These are phyloP conservation scores for Syncephalastrum monosporum DNA, from an alignment of 371 early-diverging fungal species.

Conservation along the genomic window DNA sequence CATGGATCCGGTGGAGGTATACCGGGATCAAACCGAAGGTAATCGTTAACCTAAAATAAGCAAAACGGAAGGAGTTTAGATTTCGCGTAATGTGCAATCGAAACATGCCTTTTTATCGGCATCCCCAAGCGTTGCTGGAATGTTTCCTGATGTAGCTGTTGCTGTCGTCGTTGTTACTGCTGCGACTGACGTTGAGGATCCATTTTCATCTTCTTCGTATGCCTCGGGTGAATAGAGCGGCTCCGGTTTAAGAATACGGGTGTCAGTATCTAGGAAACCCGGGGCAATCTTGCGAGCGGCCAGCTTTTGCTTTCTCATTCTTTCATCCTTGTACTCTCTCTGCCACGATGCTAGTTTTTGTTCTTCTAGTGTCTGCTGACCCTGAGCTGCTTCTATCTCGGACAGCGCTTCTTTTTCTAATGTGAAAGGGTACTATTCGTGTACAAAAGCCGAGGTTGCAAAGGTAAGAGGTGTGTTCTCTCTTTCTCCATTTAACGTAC, in stretches of 20 bases:
- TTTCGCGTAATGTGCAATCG: background rate
- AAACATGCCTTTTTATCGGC: conserved; percentile 3
- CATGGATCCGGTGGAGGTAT: conserved; percentile 74
- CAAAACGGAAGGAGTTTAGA: too few species aligned
- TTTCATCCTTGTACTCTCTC: conserved; percentile 35
- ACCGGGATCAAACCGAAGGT: conserved; percentile 70
- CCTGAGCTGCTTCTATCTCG: conserved; percentile 24
- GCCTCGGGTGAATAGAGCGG: conserved; percentile 14
- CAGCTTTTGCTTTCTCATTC: conserved; percentile 38
- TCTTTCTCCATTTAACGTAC: conserved; percentile 1
- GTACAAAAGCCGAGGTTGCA: background rate
- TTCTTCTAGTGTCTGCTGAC: conserved; percentile 20
- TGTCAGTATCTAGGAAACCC: conserved; percentile 57
- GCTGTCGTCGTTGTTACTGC: background rate
- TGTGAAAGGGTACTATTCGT: conserved; percentile 28
- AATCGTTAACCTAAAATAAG: conserved; percentile 33
- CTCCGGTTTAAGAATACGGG: conserved; percentile 47
- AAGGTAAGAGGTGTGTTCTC: background rate
- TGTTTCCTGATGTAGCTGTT: background rate
- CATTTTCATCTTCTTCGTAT: background rate
- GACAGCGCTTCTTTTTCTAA: conserved; percentile 42
- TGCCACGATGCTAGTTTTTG: conserved; percentile 22
- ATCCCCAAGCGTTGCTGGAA: background rate
- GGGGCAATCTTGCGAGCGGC: conserved; percentile 60
- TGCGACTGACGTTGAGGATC: too few species aligned